Percentiles rank a stretch among this genome's conserved stretches.
Evolutionary conservation across 805 yeast genomes (phyloP).

Genomic region (Teunomyces panamensis): DNA sequence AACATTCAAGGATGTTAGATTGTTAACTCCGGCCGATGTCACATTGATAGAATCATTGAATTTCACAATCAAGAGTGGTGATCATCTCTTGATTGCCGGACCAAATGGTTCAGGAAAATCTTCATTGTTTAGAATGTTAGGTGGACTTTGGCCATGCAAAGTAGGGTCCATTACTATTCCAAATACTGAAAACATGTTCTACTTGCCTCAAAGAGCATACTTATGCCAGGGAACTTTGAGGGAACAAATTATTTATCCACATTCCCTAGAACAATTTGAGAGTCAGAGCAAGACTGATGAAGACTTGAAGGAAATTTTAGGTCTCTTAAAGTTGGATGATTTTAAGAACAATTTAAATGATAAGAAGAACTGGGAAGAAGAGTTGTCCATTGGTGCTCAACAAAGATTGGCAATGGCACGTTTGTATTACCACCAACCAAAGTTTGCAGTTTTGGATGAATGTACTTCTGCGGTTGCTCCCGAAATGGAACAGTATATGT

Average conservation of each 20-base stretch:
- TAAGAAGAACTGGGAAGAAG: constrained; percentile 84
- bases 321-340: constrained; percentile 58
- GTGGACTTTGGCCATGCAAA: constrained; percentile 89
- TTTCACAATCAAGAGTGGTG: constrained; percentile 75
- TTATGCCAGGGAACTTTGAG: constrained; percentile 75
- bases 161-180: constrained; percentile 62
- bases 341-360: constrained; percentile 42
- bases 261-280: constrained; percentile 57
- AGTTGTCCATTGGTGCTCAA: constrained; percentile 86
- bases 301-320: constrained; percentile 52
- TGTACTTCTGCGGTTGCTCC: constrained; percentile 94
- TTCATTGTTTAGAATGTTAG: constrained; percentile 82
- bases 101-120: constrained; percentile 98
- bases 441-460: constrained; percentile 92
- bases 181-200: constrained; percentile 64
- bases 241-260: constrained; percentile 89
- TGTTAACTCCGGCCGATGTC: constrained; percentile 82
- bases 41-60: constrained; percentile 61
- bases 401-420: constrained; percentile 93
- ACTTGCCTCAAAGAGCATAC: constrained; percentile 91
- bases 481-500: constrained; percentile 87
- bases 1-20: constrained; percentile 71
- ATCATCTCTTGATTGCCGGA: constrained; percentile 85
- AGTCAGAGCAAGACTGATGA: constrained; percentile 42
- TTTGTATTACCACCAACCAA: constrained; percentile 85